Conservation (phyloP, 805 yeast species). For the Kregervanrija delftensis region DNA sequence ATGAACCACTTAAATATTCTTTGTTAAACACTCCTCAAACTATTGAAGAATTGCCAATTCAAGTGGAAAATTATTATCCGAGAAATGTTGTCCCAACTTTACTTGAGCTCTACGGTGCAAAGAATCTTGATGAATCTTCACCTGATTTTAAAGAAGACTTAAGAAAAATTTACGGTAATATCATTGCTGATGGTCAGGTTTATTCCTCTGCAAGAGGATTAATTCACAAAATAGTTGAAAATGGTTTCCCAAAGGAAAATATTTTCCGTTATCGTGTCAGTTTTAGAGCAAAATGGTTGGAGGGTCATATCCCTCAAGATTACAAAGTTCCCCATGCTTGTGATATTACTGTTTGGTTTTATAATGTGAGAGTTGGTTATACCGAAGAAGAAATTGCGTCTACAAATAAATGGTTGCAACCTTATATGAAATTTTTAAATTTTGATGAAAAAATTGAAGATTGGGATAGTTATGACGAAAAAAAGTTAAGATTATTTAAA, state of each 20-base stretch:
- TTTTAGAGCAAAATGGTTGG: slow-evolving; percentile 20
- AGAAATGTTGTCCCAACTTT: slow-evolving; percentile 21
- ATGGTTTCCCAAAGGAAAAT: slow-evolving; percentile 23
- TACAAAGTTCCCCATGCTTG: slow-evolving; percentile 31
- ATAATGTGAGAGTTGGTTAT: slow-evolving; percentile 21
- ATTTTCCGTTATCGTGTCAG: slow-evolving; percentile 27
- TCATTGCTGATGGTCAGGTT: slow-evolving; percentile 33
- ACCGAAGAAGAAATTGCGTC: slow-evolving; percentile 20
- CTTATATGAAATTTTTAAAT: slow-evolving; percentile 25
- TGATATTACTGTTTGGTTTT: slow-evolving; percentile 32
- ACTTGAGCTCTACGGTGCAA: slow-evolving; percentile 10
- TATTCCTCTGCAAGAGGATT: slow-evolving; percentile 33
- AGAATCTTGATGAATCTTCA: slow-evolving; percentile 9
- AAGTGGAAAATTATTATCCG: slow-evolving; percentile 33
- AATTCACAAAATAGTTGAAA: slow-evolving; percentile 23
- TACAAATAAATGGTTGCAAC: slow-evolving; percentile 23
- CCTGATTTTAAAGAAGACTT: slow-evolving; percentile 12
- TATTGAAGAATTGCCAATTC: slow-evolving; percentile 25
- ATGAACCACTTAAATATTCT: slow-evolving; percentile 8
- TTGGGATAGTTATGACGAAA: slow-evolving; percentile 26
- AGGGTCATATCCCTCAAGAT: slow-evolving; percentile 15
- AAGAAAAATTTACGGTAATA: slow-evolving; percentile 26
- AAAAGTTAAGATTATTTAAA: slow-evolving; percentile 23
- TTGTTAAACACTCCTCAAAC: slow-evolving; percentile 15
- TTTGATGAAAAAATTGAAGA: slow-evolving; percentile 18